Conservation (phyloP, 1,284 basidiomycete genomes). For the Cryptococcus amylolentus region DNA sequence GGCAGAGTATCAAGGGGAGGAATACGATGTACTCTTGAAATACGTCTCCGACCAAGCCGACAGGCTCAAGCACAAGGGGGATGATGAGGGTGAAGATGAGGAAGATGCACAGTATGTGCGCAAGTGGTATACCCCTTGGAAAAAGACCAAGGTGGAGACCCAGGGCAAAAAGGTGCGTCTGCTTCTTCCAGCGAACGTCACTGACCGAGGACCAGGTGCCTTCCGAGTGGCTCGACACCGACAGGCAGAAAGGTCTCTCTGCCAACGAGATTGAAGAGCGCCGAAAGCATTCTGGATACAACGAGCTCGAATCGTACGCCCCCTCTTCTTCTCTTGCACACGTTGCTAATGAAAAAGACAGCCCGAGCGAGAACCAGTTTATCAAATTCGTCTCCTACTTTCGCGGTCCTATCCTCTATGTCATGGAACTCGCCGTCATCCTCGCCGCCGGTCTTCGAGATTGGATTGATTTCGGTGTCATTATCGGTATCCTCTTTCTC, state of each 20-base stretch:
- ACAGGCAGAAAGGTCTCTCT: conserved; percentile 52
- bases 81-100: conserved; percentile 35
- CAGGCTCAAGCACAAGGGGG: conserved; percentile 26
- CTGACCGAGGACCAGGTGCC: conserved; percentile 35
- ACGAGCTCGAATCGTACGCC: conserved; percentile 54
- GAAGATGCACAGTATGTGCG: conserved; percentile 30
- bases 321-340: conserved; percentile 16
- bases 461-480: conserved; percentile 60
- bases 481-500: conserved; percentile 51
- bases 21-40: conserved; percentile 44
- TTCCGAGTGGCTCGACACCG: conserved; percentile 53
- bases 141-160: conserved; percentile 41
- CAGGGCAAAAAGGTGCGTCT: conserved; percentile 35
- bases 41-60: conserved; percentile 40
- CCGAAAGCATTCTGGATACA: conserved; percentile 50
- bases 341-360: conserved; percentile 16
- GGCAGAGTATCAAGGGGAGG: conserved; percentile 40
- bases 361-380: conserved; percentile 52
- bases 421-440: conserved; percentile 59
- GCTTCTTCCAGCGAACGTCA: background rate
- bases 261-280: conserved; percentile 49
- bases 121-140: conserved; percentile 51
- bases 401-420: conserved; percentile 56
- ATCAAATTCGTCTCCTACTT: conserved; percentile 55
- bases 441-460: conserved; percentile 57